Base-by-base conservation (phyloP, 805 yeast species). In the Jamesozyma hellenica region DNA sequence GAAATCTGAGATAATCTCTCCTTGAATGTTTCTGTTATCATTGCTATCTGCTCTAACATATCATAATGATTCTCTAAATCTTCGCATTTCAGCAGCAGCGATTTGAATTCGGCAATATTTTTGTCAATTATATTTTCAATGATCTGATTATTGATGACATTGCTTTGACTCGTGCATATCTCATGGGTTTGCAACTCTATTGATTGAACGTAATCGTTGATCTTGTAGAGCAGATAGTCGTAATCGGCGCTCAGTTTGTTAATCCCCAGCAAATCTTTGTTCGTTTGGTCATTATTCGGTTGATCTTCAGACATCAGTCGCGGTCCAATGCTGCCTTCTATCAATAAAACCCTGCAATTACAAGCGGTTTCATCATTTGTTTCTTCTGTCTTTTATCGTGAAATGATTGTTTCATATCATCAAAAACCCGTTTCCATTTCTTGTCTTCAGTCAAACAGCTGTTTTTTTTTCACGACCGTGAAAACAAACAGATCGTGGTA, bases 221-320 rank as follows among this genome's bases (percentile, higher is more conserved):
- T 77, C 52, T 74, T 75, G 60, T 65, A 78, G 53, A 81, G 54
- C 30, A 82, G 56, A 48, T 79, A 78, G 49, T 82, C 90, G 53
- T 72, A 81, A 39, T 70, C 72, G 18, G 79, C 63, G 0, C 82
- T 74, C 32, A 82, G 60, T 41, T 71, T 68, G 48, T 75, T 72
- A 14, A 82, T 67, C 11, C 77, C 74, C 19, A 82, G 60, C 1
- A 86, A 85, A 56, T 82, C 88, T 9, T 47, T 51, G 3, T 35
- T 34, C 23, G 5, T 21, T 8, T 21, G 23, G 8, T 21, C 23
- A 21, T 21, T 21, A 8, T 21, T 8, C 23, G 8, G 23, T 21
- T 21, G 23, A 6, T 21, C 23, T 6, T 8, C 23, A 21, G 23
- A 21, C 23, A 21, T 21, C 23, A 21, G 8, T 21, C 23, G 8